These are phyloP conservation scores for Hordeum pubiflorum DNA, from an alignment of 202 grass and related monocot genomes.

Conservation along the genomic window DNA sequence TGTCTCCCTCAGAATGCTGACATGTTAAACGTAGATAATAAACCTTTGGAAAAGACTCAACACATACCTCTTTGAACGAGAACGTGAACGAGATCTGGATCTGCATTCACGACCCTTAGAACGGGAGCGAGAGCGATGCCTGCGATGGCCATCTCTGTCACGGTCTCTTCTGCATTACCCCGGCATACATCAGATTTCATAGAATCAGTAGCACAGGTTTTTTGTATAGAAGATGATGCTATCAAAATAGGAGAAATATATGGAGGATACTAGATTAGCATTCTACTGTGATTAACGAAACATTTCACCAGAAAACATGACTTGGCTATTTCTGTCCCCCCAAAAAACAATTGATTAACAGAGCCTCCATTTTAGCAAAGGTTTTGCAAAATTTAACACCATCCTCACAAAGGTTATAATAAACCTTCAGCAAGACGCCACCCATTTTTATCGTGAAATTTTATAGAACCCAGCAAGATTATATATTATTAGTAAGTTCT, in stretches of 20 bases:
- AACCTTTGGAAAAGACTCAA: background rate
- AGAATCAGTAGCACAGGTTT: background rate
- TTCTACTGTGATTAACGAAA: background rate
- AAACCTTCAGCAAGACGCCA: background rate
- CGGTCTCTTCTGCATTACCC: constrained; percentile 44
- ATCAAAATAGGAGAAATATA: background rate
- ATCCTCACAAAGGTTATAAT: background rate
- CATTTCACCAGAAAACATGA: background rate
- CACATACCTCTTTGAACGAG: constrained; percentile 36
- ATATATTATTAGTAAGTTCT: background rate
- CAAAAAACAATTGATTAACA: background rate
- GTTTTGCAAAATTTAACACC: background rate
- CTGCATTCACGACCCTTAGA: constrained; percentile 53
- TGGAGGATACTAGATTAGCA: background rate
- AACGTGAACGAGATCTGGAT: constrained; percentile 34
- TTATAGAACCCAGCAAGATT: background rate
- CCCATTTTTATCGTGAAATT: background rate
- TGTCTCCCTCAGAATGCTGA: background rate
- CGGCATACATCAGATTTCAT: constrained; percentile 7
- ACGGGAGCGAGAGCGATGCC: constrained; percentile 60
- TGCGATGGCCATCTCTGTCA: constrained; percentile 61
- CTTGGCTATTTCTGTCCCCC: background rate
- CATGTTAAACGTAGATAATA: background rate
- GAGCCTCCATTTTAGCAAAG: background rate
- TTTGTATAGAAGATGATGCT: background rate